Base-by-base conservation (phyloP, 768 basidiomycete species). In the Lanmaoa pseudosensibilis region DNA sequence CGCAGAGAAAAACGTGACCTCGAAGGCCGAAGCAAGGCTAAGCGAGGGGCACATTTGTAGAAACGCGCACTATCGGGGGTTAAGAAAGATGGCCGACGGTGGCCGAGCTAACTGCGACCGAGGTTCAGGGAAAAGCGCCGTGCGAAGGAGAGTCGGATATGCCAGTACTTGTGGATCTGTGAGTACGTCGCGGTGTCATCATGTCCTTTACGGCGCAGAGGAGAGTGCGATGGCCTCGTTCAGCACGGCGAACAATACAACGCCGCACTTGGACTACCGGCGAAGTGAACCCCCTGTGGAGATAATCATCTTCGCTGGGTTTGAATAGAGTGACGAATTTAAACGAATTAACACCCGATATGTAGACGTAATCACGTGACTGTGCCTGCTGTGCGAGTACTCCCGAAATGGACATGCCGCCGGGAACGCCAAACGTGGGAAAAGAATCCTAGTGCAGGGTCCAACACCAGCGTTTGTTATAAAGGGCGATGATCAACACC, bases 401-500 rank as follows among this genome's bases (percentile, higher is more conserved):
- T 4, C 66, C 65, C 18, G 45, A 70, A 67, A 61, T 60, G 59
- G 66, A 72, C 54, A 63, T 72, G 52, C 70, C 70, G 70, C 66
- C 70, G 70, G 70, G 57, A 73, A 64, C 59, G 68, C 57, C 70
- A 69, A 62, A 62, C 72, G 70, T 72, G 70, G 62, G 70, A 72
- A 71, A 69, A 65, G 61, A 69, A 68, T 61, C 57, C 50, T 48
- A 65, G 61, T 58, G 70, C 68, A 72, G 70, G 72, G 70, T 62
- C 70, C 68, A 64, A 72, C 60, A 36, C 51, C 66, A 72, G 64
- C 60, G 63, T 67, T 68, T 64, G 61, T 72, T 73, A 72, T 72
- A 72, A 72, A 72, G 70, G 66, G 70, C 72, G 70, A 73, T 73
- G 70, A 72, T 72, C 70, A 72, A 73, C 70, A 68, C 64, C 69